Conservation (phyloP, 2,329 filamentous ascomycete species). For the Colletotrichum zoysiae region DNA sequence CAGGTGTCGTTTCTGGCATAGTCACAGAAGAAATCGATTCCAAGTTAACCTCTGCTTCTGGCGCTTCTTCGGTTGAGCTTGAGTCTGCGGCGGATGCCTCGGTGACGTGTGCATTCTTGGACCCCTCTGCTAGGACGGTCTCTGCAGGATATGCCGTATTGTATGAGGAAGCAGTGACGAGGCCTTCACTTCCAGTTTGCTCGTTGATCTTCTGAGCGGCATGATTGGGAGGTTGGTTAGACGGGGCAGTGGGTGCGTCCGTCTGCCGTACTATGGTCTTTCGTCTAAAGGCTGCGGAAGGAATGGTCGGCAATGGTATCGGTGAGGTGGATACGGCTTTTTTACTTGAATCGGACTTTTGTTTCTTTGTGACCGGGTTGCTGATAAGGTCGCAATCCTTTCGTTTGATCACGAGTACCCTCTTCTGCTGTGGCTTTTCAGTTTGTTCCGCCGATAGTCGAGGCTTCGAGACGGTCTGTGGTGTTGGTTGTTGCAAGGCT, state of each 20-base stretch:
- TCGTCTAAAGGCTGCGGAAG: not conserved
- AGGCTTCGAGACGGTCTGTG: not conserved
- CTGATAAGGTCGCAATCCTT: not conserved
- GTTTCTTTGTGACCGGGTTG: slow-evolving; percentile 1
- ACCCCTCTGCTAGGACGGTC: not conserved
- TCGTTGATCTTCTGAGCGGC: not conserved
- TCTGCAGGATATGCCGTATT: too few species aligned
- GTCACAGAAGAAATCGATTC: not conserved
- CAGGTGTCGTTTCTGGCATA: not conserved
- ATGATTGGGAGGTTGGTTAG: too few species aligned
- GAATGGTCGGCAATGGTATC: not conserved
- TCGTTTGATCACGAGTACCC: not conserved
- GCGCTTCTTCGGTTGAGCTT: not conserved
- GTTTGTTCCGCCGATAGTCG: not conserved
- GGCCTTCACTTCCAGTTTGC: not conserved
- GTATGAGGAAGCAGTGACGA: not conserved
- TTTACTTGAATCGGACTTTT: not conserved
- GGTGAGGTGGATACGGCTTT: not conserved
- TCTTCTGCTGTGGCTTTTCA: not conserved
- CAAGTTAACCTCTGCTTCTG: not conserved
- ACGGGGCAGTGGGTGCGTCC: not conserved
- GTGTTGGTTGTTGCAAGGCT: not conserved
- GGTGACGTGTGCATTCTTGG: too few species aligned
- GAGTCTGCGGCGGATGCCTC: not conserved
- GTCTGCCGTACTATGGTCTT: not conserved